Evolutionary conservation across 2,329 filamentous ascomycete genomes (phyloP).

Genomic region (Decorospora gaudefroyi): DNA sequence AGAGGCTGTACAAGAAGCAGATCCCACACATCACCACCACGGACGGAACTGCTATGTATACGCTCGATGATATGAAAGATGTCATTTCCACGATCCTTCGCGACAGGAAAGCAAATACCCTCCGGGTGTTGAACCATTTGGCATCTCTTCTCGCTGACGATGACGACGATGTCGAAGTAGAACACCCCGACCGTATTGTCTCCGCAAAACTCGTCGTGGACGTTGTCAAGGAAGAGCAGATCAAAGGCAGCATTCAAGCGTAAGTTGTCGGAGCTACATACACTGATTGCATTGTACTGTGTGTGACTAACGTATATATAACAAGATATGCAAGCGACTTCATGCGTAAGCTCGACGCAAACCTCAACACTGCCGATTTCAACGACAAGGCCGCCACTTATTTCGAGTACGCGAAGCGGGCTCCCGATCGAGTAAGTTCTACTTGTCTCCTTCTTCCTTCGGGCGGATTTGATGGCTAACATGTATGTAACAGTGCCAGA

Average conservation of each 20-base stretch:
- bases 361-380: slow-evolving; percentile 6
- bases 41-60: slow-evolving; percentile 27
- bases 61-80: slow-evolving; percentile 23
- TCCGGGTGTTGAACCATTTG: slow-evolving; percentile 32
- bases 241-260: slow-evolving; percentile 18
- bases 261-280: slow-evolving; percentile 18
- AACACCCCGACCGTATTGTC: slow-evolving; percentile 35
- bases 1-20: slow-evolving; percentile 25
- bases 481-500: slow-evolving; percentile 23
- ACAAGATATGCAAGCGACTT: slow-evolving; percentile 32
- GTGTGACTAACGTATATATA: too few species aligned
- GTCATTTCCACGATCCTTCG: slow-evolving; percentile 24
- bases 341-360: slow-evolving; percentile 12
- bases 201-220: slow-evolving; percentile 37
- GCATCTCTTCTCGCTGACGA: slow-evolving; percentile 17
- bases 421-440: slow-evolving; percentile 27
- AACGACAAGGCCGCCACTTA: slow-evolving; percentile 19
- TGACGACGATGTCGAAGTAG: slow-evolving; percentile 15
- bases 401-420: slow-evolving; percentile 29
- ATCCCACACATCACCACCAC: slow-evolving; percentile 25
- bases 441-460: too few species aligned
- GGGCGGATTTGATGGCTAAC: not conserved
- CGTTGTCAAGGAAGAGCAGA: slow-evolving; percentile 20
- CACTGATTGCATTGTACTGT: too few species aligned
- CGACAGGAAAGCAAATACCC: slow-evolving; percentile 18